Conservation (phyloP, 176 grass and related monocot genomes). For the Canna indica region DNA sequence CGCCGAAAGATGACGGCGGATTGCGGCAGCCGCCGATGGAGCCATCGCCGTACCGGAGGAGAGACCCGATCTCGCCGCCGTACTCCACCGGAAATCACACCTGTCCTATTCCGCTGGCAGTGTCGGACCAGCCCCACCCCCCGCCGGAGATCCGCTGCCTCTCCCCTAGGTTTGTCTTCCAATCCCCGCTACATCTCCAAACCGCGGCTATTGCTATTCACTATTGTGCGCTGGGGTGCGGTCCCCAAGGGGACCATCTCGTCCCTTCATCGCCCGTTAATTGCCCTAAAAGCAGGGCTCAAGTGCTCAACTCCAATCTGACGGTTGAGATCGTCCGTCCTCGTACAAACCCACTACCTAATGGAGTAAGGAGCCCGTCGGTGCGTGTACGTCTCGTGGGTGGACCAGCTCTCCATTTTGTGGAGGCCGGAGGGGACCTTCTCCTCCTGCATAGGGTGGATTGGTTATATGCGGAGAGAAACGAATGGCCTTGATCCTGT, state of each 20-base stretch:
- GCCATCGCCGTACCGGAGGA: conserved; percentile 30
- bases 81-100: background rate
- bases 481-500: background rate
- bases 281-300: background rate
- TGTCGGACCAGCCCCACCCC: background rate
- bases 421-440: background rate
- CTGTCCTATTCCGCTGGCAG: background rate
- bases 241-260: background rate
- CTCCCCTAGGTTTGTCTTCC: conserved; percentile 10
- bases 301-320: background rate
- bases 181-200: background rate
- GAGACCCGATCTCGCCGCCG: conserved; percentile 19
- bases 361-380: background rate
- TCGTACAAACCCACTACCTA: background rate
- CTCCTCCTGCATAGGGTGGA: background rate
- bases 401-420: background rate
- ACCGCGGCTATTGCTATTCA: background rate
- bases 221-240: background rate
- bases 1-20: conserved; percentile 4
- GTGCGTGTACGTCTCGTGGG: background rate
- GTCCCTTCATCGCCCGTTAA: background rate
- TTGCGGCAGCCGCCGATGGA: conserved; percentile 4
- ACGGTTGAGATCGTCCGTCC: background rate
- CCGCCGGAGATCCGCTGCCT: conserved; percentile 26
- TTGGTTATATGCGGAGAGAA: background rate